Evolutionary conservation across 1,284 basidiomycete genomes (phyloP), one percentile per base, ranked within the genome.

Genomic region (Apiotrichum sp.): DNA sequence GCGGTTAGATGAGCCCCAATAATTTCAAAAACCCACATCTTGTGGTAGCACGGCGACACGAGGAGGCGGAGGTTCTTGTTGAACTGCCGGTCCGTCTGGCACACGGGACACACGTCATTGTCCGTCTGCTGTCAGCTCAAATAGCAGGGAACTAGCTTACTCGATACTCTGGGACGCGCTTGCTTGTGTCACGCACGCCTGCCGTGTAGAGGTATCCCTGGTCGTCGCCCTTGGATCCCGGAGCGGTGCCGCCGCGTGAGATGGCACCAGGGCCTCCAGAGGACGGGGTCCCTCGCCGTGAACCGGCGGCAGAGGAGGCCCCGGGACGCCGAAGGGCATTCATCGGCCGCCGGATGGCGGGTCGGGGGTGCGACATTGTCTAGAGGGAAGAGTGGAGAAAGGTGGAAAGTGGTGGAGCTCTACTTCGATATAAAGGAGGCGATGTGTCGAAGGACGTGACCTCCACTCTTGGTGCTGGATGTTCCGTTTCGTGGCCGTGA

Each of bases 1-100:
- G n/a, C n/a, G n/a, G n/a, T n/a, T n/a, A n/a, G n/a, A n/a, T n/a
- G n/a, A n/a, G n/a, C n/a, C n/a, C n/a, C n/a, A n/a, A n/a, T n/a
- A n/a, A n/a, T n/a, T n/a, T n/a, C n/a, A n/a, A n/a, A n/a, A 6
- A 14, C 40, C 58, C 63, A 91, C 93, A 98, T 95, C 81, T 97
- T 97, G 79, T 99, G 96, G 77, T 98, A 99, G 75, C 96, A 99
- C 34, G 89, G 84, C 69, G 92, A 93, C 60, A 99, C 93, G 55
- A 98, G 82, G 47, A 99, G 80, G 43, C 95, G 85, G 32, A 99
- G 80, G 67, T 93, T 92, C 13, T 93, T 92, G 69, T 98, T 97
- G 60, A 98, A 80, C 73, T 96, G 98, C 56, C 96, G 80, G 72
- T 98, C 96, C 39, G 91, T 95, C 76, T 93, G 92, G 81, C 96